Conservation (phyloP, 495 filamentous ascomycete species). For the Aspergillus ostianus region DNA sequence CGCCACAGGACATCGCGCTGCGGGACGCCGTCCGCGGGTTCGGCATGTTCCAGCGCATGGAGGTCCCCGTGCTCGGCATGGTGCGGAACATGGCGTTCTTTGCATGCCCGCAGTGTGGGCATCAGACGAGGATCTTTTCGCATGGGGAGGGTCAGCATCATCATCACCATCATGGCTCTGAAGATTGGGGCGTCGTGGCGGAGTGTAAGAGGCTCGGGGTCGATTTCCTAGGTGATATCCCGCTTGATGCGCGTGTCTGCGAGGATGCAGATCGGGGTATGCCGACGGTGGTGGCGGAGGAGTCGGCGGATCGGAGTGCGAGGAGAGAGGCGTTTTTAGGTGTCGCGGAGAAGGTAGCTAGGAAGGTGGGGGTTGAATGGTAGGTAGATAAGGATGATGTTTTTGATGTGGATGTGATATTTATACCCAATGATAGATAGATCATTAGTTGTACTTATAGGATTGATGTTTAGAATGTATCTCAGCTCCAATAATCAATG, state of each 20-base stretch:
- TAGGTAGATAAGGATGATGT: neutral
- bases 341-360: slow-evolving; percentile 62
- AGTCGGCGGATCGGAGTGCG: slow-evolving; percentile 68
- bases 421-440: neutral
- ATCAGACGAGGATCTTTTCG: slow-evolving; percentile 74
- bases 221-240: slow-evolving; percentile 82
- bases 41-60: slow-evolving; percentile 84
- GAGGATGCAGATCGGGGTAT: slow-evolving; percentile 85
- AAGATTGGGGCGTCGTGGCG: slow-evolving; percentile 48
- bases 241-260: slow-evolving; percentile 82
- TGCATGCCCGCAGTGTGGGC: slow-evolving; percentile 72
- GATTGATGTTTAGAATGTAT: too few species aligned
- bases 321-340: slow-evolving; percentile 68
- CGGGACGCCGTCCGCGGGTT: slow-evolving; percentile 87
- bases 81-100: slow-evolving; percentile 95
- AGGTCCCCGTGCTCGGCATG: slow-evolving; percentile 80
- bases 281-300: slow-evolving; percentile 88
- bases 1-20: slow-evolving; percentile 86
- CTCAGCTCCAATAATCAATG: too few species aligned
- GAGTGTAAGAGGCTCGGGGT: slow-evolving; percentile 66
- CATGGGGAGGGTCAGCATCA: slow-evolving; percentile 32
- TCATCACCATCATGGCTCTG: slow-evolving; percentile 29
- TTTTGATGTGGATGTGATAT: neutral
- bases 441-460: too few species aligned
- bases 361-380: slow-evolving; percentile 43